phyloP scores from a whole-genome alignment of 2,329 filamentous ascomycete species.

The Shiraia bambusicola region DNA sequence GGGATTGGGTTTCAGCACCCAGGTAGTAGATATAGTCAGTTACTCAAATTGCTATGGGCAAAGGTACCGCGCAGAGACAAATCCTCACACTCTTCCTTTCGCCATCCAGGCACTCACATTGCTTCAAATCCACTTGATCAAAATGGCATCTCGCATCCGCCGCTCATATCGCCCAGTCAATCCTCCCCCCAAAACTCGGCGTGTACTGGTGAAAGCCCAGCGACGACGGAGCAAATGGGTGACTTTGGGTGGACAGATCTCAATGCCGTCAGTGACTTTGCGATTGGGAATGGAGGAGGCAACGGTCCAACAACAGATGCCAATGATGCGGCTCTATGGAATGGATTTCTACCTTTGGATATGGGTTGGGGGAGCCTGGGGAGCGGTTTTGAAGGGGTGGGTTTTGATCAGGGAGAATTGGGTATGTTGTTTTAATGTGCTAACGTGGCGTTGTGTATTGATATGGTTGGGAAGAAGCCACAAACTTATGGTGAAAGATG shows the following conservation, averaged over 20 bases:
- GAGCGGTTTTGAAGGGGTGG: conserved; percentile 34
- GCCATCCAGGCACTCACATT: conserved; percentile 36
- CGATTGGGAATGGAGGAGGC: conserved; percentile 45
- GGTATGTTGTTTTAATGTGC: conserved; percentile 32
- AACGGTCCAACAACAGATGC: conserved; percentile 22
- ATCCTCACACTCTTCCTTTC: conserved; percentile 23
- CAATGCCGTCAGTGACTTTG: conserved; percentile 51
- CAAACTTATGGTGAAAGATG: too few species aligned
- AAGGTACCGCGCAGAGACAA: conserved; percentile 46
- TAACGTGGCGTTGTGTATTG: neutral
- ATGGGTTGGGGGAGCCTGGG: conserved; percentile 40
- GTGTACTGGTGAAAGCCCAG: conserved; percentile 43
- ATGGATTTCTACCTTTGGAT: conserved; percentile 42
- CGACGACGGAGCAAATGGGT: conserved; percentile 50
- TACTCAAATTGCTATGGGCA: conserved; percentile 52
- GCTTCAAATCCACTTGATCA: conserved; percentile 30
- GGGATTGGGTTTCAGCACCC: conserved; percentile 48
- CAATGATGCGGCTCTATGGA: conserved; percentile 35
- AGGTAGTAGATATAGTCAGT: conserved; percentile 50
- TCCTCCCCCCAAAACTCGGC: conserved; percentile 41
- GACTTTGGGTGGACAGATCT: conserved; percentile 55
- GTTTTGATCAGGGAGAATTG: conserved; percentile 28
- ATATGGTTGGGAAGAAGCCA: too few species aligned
- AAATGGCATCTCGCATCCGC: conserved; percentile 25
- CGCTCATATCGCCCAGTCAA: conserved; percentile 3